Conservation (phyloP, 2,329 filamentous ascomycete species). For the Metarhizium guizhouense region DNA sequence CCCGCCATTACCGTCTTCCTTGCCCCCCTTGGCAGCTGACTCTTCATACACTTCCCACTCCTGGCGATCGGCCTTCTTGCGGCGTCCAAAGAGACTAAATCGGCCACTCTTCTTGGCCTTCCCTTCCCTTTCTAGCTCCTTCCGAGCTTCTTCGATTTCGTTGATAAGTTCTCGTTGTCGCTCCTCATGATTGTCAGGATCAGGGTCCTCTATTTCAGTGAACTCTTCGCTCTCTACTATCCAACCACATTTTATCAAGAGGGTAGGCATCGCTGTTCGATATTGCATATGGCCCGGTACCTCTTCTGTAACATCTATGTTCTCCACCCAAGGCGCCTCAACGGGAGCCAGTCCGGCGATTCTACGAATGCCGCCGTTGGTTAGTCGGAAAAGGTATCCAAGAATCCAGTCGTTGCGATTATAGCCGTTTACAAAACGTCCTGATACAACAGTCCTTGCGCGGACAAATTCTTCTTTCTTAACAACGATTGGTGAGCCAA, state of each 20-base stretch:
- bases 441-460: constrained; percentile 74
- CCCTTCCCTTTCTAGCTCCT: constrained; percentile 72
- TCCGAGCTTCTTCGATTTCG: constrained; percentile 91
- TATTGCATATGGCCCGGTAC: constrained; percentile 97
- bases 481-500: constrained; percentile 84
- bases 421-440: constrained; percentile 92
- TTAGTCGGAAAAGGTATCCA: constrained; percentile 90
- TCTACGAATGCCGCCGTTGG: constrained; percentile 80
- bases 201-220: constrained; percentile 91
- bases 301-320: constrained; percentile 75
- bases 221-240: constrained; percentile 89
- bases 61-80: constrained; percentile 73
- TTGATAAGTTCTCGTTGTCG: constrained; percentile 89
- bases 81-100: constrained; percentile 70
- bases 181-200: constrained; percentile 83
- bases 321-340: constrained; percentile 76
- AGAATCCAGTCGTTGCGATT: constrained; percentile 96
- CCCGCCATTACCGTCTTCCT: constrained; percentile 16
- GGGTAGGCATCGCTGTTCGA: constrained; percentile 78
- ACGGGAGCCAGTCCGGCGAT: constrained; percentile 77
- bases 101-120: constrained; percentile 50
- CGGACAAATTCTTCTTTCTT: constrained; percentile 84
- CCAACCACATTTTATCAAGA: constrained; percentile 86
- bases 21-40: constrained; percentile 29
- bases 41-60: constrained; percentile 95